Evolutionary conservation across 2,329 filamentous ascomycete genomes (phyloP).

Genomic region (Xylaria sp.): DNA sequence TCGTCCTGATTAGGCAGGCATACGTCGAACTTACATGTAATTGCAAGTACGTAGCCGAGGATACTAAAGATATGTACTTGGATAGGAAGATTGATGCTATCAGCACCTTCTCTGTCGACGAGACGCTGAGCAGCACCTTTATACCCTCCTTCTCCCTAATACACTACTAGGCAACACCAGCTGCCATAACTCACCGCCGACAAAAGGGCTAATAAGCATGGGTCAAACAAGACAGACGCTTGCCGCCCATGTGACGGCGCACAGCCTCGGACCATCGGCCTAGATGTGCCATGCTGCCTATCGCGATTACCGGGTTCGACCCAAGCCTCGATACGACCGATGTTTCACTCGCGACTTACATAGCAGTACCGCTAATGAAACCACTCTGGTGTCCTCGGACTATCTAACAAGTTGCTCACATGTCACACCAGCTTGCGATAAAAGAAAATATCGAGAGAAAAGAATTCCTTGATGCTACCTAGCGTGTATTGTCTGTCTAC

Average conservation of each 20-base stretch:
- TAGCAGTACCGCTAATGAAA: not conserved
- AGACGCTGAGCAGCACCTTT: not conserved
- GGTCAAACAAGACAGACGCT: not conserved
- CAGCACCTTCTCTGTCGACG: not conserved
- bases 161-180: conserved; percentile 5
- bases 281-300: not conserved
- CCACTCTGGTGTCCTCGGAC: not conserved
- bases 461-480: conserved; percentile 46
- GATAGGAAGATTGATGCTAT: not conserved
- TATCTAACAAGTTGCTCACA: conserved; percentile 2
- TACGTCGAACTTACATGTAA: not conserved
- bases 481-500: conserved; percentile 45
- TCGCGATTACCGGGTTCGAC: not conserved
- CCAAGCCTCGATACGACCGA: not conserved
- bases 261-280: conserved; percentile 23
- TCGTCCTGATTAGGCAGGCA: not conserved
- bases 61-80: not conserved
- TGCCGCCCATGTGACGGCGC: conserved; percentile 28
- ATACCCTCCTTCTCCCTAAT: not conserved
- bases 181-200: conserved; percentile 9
- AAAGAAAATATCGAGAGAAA: conserved; percentile 27
- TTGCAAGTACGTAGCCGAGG: not conserved
- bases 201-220: not conserved
- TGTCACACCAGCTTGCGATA: conserved; percentile 3
- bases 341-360: not conserved